phyloP scores from a whole-genome alignment of 768 basidiomycete genomes.

The Auriscalpium vulgare region DNA sequence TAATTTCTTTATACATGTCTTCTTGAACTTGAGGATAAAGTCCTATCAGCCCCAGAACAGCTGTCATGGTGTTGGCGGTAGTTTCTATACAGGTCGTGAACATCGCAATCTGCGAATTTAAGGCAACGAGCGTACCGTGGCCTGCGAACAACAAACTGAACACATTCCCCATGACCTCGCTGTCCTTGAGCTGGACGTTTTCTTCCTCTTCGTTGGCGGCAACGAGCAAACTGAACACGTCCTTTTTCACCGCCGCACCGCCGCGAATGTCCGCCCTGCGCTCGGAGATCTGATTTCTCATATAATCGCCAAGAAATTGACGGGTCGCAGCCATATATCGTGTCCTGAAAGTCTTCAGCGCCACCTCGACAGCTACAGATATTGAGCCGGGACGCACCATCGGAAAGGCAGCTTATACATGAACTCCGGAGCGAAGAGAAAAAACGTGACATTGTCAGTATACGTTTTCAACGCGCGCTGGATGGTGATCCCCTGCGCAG shows the following conservation, averaged over 20 bases:
- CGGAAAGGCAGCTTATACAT: constrained; percentile 1
- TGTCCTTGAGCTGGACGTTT: not conserved
- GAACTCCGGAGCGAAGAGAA: not conserved
- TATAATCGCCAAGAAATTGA: not conserved
- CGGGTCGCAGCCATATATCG: not conserved
- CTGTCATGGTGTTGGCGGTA: not conserved
- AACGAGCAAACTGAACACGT: constrained; percentile 12
- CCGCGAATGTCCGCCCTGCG: constrained; percentile 2
- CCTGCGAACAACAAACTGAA: not conserved
- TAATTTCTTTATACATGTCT: not conserved
- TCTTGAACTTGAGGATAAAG: not conserved
- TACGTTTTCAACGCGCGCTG: not conserved
- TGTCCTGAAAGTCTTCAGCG: not conserved
- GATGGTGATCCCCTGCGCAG: not conserved
- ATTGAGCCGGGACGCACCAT: not conserved
- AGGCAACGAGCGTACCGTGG: not conserved
- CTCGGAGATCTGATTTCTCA: constrained; percentile 4
- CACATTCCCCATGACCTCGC: constrained; percentile 2
- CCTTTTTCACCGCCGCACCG: not conserved
- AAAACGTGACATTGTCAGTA: not conserved
- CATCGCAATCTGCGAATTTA: not conserved
- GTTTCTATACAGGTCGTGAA: not conserved
- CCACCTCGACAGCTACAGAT: too few relatives aligned
- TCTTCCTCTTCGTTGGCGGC: constrained; percentile 10
- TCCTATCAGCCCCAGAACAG: not conserved